These are phyloP conservation scores for Cucurbitaria berberidis DNA, from an alignment of 2,329 filamentous ascomycete species.

Conservation along the genomic window DNA sequence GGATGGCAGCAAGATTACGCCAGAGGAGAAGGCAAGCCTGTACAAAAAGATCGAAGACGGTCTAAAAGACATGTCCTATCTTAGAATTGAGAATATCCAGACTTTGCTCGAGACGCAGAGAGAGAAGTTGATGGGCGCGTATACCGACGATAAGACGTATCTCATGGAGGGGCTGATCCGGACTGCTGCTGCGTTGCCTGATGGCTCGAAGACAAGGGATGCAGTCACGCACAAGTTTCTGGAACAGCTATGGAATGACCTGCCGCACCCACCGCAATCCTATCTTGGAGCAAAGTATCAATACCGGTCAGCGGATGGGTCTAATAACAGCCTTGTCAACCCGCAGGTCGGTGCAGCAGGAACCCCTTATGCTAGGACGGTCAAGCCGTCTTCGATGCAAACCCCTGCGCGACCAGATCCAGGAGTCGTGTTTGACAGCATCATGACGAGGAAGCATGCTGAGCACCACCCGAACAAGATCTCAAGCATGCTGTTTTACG, in stretches of 20 bases:
- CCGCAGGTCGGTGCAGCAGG: constrained; percentile 70
- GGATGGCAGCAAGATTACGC: constrained; percentile 50
- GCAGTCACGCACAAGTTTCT: constrained; percentile 54
- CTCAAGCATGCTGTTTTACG: constrained; percentile 76
- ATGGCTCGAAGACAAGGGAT: constrained; percentile 47
- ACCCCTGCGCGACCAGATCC: constrained; percentile 68
- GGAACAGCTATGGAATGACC: constrained; percentile 56
- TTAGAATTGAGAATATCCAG: constrained; percentile 44
- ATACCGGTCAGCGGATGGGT: constrained; percentile 58
- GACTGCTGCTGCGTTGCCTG: constrained; percentile 52
- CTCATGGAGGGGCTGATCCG: constrained; percentile 65
- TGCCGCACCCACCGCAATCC: constrained; percentile 56
- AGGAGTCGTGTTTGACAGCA: constrained; percentile 69
- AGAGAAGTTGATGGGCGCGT: constrained; percentile 55
- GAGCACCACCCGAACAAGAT: constrained; percentile 73
- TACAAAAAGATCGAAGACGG: constrained; percentile 44
- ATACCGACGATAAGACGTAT: constrained; percentile 67
- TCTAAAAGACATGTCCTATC: constrained; percentile 41
- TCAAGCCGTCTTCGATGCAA: constrained; percentile 63
- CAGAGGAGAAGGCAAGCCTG: constrained; percentile 39
- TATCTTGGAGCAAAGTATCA: constrained; percentile 54
- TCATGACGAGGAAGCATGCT: constrained; percentile 68
- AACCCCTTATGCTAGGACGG: constrained; percentile 72
- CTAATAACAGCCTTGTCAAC: constrained; percentile 63
- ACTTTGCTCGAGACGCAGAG: constrained; percentile 47